A percentile compares a stretch with the other conserved stretches of the same genome.
Evolutionary conservation across 495 filamentous ascomycete genomes (phyloP).

Genomic region (Penicillium dipodomyicola): DNA sequence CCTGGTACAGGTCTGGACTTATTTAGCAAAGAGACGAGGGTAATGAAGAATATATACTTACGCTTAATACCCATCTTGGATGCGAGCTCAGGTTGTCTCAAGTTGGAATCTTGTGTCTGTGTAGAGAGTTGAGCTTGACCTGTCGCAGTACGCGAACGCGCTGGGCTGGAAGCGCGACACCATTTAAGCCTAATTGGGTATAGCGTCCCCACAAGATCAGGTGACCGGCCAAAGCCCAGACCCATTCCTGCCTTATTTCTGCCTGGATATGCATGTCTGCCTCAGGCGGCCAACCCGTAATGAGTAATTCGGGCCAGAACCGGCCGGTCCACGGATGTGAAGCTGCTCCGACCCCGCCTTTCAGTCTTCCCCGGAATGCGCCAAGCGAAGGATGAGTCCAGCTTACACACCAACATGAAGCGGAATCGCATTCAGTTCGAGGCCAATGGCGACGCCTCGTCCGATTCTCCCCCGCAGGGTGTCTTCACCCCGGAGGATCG

Average conservation of each 20-base stretch:
- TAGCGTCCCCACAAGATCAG: conserved; percentile 17
- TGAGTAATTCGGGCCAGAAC: conserved; percentile 22
- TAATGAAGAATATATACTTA: conserved; percentile 24
- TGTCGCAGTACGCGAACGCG: conserved; percentile 30
- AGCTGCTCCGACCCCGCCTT: conserved; percentile 27
- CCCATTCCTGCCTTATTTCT: neutral
- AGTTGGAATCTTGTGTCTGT: conserved; percentile 1
- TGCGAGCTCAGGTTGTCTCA: conserved; percentile 4
- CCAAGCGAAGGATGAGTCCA: conserved; percentile 22
- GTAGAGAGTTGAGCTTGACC: conserved; percentile 7
- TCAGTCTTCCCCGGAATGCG: conserved; percentile 24
- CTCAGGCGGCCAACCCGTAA: neutral
- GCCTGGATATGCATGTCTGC: conserved; percentile 15
- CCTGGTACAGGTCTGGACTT: conserved; percentile 64
- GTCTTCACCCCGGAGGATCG: conserved; percentile 35
- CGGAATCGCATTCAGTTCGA: conserved; percentile 48
- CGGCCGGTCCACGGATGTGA: conserved; percentile 5
- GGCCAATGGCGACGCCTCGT: conserved; percentile 42
- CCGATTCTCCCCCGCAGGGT: conserved; percentile 40
- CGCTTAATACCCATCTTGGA: conserved; percentile 86
- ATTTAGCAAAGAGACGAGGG: conserved; percentile 11
- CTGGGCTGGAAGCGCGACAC: conserved; percentile 26
- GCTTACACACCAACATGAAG: conserved; percentile 37
- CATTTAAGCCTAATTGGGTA: conserved; percentile 32
- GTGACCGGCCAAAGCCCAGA: conserved; percentile 15